phyloP scores from a whole-genome alignment of 768 basidiomycete species.

The Mrakia gelida region DNA sequence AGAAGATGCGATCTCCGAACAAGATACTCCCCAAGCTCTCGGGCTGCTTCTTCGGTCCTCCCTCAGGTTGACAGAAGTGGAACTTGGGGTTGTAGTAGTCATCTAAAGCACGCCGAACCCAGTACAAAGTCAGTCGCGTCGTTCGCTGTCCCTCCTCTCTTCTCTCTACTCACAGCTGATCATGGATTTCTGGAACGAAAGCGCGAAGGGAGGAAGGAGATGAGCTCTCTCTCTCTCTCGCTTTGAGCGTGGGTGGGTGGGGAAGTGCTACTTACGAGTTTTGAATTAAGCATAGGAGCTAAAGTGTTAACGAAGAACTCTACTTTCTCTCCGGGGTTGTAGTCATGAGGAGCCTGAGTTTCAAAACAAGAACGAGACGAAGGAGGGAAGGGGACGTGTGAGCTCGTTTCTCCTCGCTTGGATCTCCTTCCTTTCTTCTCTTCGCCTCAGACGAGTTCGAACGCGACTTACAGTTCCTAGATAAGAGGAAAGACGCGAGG shows the following conservation, averaged over 20 bases:
- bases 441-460: too few species aligned
- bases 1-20: constrained; percentile 94
- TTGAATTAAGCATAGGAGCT: constrained; percentile 51
- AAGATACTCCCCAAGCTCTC: constrained; percentile 88
- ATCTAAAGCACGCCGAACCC: constrained; percentile 53
- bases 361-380: too few species aligned
- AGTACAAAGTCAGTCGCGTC: constrained; percentile 8
- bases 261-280: constrained; percentile 53
- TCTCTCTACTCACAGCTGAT: constrained; percentile 68
- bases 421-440: background rate
- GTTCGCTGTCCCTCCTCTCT: too few species aligned
- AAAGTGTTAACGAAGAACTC: constrained; percentile 26
- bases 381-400: background rate
- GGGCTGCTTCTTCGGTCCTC: constrained; percentile 55
- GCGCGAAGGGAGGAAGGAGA: constrained; percentile 26
- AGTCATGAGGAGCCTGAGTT: constrained; percentile 72
- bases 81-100: constrained; percentile 89
- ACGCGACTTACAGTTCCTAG: background rate
- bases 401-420: too few species aligned
- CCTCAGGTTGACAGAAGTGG: constrained; percentile 76
- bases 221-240: background rate
- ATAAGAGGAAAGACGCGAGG: too few species aligned
- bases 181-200: constrained; percentile 66
- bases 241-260: background rate
- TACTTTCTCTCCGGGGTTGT: constrained; percentile 58